Evolutionary conservation across 768 basidiomycete genomes (phyloP).

Genomic region (Mycena epipterygia): DNA sequence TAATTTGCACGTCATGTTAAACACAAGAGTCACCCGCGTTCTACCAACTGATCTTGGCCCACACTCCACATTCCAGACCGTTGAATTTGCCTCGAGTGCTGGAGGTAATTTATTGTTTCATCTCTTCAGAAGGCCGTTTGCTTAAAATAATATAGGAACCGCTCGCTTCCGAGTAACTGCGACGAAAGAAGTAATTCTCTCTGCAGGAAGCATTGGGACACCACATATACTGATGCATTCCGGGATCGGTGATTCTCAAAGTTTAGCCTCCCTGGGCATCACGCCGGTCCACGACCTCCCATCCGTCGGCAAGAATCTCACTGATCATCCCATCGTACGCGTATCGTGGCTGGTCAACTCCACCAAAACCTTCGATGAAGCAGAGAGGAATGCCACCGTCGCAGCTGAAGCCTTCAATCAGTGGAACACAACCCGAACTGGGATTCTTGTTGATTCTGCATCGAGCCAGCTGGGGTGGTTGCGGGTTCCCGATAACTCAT

Average conservation of each 20-base stretch:
- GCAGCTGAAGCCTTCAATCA: neutral
- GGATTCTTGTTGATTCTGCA: conserved; percentile 33
- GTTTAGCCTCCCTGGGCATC: conserved; percentile 27
- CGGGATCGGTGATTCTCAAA: conserved; percentile 42
- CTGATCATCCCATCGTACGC: conserved; percentile 35
- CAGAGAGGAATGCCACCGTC: neutral
- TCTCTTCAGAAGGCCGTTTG: too few species aligned
- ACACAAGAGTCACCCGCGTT: conserved; percentile 31
- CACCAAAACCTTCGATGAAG: conserved; percentile 28
- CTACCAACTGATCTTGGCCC: neutral
- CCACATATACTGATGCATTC: conserved; percentile 41
- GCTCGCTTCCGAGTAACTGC: neutral
- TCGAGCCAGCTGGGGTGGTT: conserved; percentile 37
- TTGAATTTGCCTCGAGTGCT: neutral
- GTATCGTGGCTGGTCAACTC: conserved; percentile 12
- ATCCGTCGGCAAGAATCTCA: conserved; percentile 45
- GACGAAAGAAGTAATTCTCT: conserved; percentile 43
- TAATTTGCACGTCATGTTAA: conserved; percentile 41
- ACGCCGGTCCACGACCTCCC: conserved; percentile 36
- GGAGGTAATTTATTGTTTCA: too few species aligned
- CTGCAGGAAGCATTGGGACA: conserved; percentile 43
- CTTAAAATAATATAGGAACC: neutral
- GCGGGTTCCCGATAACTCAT: conserved; percentile 43
- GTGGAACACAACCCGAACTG: conserved; percentile 23
- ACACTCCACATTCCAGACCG: conserved; percentile 9